Percentiles rank a stretch among this genome's conserved stretches.
Conservation (phyloP, 768 basidiomycete species). For the Xerocomus spinulosus region DNA sequence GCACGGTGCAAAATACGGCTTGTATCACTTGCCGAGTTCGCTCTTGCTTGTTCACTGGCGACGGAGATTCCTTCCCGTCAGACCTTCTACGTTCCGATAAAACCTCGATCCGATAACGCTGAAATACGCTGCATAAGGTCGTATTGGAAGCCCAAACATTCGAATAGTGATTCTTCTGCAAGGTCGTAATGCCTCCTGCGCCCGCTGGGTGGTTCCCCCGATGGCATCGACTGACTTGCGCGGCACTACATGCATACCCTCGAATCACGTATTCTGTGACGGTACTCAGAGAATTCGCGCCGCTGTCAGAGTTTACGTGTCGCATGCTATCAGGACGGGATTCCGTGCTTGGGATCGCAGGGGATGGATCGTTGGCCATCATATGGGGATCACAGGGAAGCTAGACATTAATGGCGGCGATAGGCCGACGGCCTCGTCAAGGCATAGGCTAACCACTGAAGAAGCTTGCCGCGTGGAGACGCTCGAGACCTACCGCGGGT, state of each 20-base stretch:
- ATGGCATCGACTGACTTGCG: constrained; percentile 29
- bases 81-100: constrained; percentile 10
- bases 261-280: constrained; percentile 23
- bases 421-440: constrained; percentile 16
- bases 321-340: constrained; percentile 2
- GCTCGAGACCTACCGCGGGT: constrained; percentile 12
- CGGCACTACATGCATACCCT: constrained; percentile 22
- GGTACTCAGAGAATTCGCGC: constrained; percentile 17
- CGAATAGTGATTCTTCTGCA: constrained; percentile 13
- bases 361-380: constrained; percentile 6
- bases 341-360: constrained; percentile 9
- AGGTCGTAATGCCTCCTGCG: constrained; percentile 14
- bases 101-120: constrained; percentile 20
- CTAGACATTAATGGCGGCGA: constrained; percentile 25
- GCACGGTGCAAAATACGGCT: constrained; percentile 3
- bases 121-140: constrained; percentile 11
- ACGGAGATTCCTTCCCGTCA: constrained; percentile 27
- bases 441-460: constrained; percentile 9
- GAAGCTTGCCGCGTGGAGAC: constrained; percentile 19
- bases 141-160: constrained; percentile 14
- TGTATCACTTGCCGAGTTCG: constrained; percentile 14
- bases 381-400: constrained; percentile 14
- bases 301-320: constrained; percentile 32
- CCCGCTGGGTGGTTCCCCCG: constrained; percentile 19
- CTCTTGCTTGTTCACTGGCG: constrained; percentile 21